phyloP scores from a whole-genome alignment of 345 rosid species.

The Citrus sinensis region DNA sequence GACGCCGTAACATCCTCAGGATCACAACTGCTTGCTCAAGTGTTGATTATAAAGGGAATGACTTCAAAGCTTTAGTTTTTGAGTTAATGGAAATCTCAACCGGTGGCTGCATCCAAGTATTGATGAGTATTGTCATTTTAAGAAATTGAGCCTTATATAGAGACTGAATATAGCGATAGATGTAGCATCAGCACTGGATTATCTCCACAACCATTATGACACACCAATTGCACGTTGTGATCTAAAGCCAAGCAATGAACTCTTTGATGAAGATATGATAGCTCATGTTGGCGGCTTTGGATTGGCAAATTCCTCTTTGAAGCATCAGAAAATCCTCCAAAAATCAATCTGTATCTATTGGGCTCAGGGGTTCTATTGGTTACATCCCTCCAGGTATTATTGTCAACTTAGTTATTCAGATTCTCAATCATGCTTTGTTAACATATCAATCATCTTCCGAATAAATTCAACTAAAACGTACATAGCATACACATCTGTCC shows the following conservation, averaged over 20 bases:
- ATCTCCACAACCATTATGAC: constrained; percentile 28
- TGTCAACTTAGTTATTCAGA: neutral
- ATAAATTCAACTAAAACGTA: neutral
- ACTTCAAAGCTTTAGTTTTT: constrained; percentile 24
- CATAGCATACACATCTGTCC: neutral
- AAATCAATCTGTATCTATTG: constrained; percentile 9
- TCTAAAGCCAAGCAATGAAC: constrained; percentile 33
- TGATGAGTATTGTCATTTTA: neutral
- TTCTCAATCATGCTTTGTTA: too few species aligned
- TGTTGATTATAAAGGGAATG: neutral
- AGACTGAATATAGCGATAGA: constrained; percentile 30
- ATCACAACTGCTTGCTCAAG: too few species aligned
- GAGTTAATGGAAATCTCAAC: constrained; percentile 29
- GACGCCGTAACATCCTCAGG: too few species aligned
- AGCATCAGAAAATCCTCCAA: neutral
- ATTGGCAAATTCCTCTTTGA: constrained; percentile 14
- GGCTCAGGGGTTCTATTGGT: constrained; percentile 31
- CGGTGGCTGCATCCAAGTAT: constrained; percentile 19
- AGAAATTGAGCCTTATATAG: constrained; percentile 15
- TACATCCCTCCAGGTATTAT: constrained; percentile 33
- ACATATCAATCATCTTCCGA: neutral
- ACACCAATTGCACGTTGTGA: constrained; percentile 32
- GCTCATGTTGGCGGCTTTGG: constrained; percentile 34
- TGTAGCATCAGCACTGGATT: constrained; percentile 29
- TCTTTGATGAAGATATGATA: constrained; percentile 23